Conservation (phyloP, 768 basidiomycete genomes). For the Mycena amicta region DNA sequence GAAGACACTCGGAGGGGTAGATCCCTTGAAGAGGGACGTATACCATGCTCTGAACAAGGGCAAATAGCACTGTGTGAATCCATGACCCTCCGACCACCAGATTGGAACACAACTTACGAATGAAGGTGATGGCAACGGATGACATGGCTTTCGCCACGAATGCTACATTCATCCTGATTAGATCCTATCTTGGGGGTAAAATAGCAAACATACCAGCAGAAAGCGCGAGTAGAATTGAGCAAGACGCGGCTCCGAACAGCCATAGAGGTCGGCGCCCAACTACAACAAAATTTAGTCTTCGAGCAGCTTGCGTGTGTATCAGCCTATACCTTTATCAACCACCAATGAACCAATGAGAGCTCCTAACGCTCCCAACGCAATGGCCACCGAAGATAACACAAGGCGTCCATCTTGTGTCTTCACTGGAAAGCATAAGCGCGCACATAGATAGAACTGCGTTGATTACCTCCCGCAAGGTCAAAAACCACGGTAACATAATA, state of each 20-base stretch:
- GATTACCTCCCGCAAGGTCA: slow-evolving; percentile 55
- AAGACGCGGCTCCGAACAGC: slow-evolving; percentile 47
- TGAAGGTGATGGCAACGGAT: slow-evolving; percentile 46
- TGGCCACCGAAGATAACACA: slow-evolving; percentile 43
- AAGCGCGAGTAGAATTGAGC: slow-evolving; percentile 39
- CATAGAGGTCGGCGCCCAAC: slow-evolving; percentile 47
- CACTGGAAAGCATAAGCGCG: slow-evolving; percentile 23
- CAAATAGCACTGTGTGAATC: slow-evolving; percentile 4
- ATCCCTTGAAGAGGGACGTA: slow-evolving; percentile 16
- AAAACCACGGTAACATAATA: slow-evolving; percentile 44
- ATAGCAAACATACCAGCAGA: slow-evolving; percentile 42
- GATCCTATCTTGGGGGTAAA: no score
- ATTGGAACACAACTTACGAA: slow-evolving; percentile 33
- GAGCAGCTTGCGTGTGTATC: background rate
- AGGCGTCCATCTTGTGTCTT: slow-evolving; percentile 42
- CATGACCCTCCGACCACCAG: background rate
- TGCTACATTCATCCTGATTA: no score
- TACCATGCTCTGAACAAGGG: slow-evolving; percentile 8
- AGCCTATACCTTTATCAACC: slow-evolving; percentile 41
- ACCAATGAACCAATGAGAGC: slow-evolving; percentile 43
- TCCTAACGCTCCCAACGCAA: slow-evolving; percentile 41
- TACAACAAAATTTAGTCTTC: slow-evolving; percentile 7
- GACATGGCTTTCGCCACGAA: slow-evolving; percentile 45
- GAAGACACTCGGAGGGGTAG: slow-evolving; percentile 13
- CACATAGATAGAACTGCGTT: background rate